Evolutionary conservation across 345 rosid genomes (phyloP).

Genomic region (Brassica juncea): DNA sequence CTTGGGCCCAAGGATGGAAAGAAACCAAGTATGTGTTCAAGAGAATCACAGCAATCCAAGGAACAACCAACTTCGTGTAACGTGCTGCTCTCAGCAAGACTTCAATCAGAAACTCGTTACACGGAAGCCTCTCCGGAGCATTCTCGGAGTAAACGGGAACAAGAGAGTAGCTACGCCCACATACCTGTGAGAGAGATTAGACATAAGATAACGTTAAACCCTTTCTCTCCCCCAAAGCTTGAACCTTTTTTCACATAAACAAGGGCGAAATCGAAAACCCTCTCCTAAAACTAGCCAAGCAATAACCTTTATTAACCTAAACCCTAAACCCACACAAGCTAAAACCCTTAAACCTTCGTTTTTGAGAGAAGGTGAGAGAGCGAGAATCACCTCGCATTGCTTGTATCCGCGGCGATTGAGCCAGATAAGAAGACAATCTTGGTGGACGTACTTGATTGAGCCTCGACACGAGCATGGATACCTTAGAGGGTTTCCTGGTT

Average conservation of each 20-base stretch:
- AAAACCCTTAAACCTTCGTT: not conserved
- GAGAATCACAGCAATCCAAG: conserved; percentile 20
- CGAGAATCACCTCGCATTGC: conserved; percentile 17
- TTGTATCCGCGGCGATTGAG: conserved; percentile 17
- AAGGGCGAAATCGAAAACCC: no score
- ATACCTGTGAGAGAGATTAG: conserved; percentile 10
- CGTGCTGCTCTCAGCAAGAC: not conserved
- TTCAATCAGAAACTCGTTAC: conserved; percentile 2
- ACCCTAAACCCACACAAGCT: no score
- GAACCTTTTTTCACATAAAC: no score
- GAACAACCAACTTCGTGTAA: not conserved
- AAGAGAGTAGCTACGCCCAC: conserved; percentile 16
- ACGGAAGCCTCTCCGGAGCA: conserved; percentile 30
- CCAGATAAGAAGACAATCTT: conserved; percentile 33
- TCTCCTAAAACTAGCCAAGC: not conserved
- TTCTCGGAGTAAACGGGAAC: conserved; percentile 24
- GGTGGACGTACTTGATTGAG: conserved; percentile 32
- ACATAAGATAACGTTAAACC: not conserved
- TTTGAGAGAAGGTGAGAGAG: no score
- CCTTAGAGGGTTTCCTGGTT: conserved; percentile 23
- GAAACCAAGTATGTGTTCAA: conserved; percentile 5
- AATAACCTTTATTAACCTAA: not conserved
- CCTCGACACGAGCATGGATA: conserved; percentile 34
- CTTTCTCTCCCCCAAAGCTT: not conserved
- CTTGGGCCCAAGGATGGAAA: conserved; percentile 6